phyloP scores from a whole-genome alignment of 1,284 basidiomycete species.

The Apiotrichum laibachii region DNA sequence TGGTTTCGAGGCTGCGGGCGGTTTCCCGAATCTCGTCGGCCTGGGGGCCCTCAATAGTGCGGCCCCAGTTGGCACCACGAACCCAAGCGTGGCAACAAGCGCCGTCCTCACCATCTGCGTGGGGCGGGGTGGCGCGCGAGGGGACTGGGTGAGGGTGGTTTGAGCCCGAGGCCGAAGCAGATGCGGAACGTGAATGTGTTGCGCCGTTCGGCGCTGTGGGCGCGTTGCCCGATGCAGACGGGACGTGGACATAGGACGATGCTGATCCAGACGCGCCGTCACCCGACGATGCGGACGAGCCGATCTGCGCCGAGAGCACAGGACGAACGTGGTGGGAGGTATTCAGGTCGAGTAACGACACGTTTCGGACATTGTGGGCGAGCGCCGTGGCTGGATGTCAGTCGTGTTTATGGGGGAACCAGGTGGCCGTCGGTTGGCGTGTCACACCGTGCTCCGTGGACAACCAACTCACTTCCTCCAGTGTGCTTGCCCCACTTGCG shows the following conservation, averaged over 20 bases:
- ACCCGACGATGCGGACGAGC: conserved; percentile 28
- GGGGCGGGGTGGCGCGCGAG: not conserved
- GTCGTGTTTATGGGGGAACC: not conserved
- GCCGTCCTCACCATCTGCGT: conserved; percentile 43
- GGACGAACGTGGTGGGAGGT: conserved; percentile 23
- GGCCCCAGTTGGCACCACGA: conserved; percentile 7
- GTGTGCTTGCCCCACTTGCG: conserved; percentile 88
- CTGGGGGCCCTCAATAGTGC: conserved; percentile 2
- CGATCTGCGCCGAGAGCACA: conserved; percentile 10
- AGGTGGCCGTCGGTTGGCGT: too few relatives aligned
- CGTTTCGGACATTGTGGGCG: conserved; percentile 41
- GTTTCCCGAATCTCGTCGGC: not conserved
- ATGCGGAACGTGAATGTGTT: not conserved
- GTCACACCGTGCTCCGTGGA: not conserved
- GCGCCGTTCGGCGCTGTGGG: conserved; percentile 6
- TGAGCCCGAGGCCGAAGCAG: not conserved
- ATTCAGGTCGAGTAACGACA: conserved; percentile 45
- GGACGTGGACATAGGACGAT: conserved; percentile 43
- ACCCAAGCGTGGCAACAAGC: conserved; percentile 30
- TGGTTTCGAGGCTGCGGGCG: not conserved
- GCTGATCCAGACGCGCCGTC: conserved; percentile 24
- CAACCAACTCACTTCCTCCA: conserved; percentile 46
- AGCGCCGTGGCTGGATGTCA: conserved; percentile 32
- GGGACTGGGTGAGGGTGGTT: not conserved
- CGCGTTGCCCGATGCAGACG: not conserved